Conservation (phyloP, 2,329 filamentous ascomycete genomes). For the Sodiomyces alkalinus region DNA sequence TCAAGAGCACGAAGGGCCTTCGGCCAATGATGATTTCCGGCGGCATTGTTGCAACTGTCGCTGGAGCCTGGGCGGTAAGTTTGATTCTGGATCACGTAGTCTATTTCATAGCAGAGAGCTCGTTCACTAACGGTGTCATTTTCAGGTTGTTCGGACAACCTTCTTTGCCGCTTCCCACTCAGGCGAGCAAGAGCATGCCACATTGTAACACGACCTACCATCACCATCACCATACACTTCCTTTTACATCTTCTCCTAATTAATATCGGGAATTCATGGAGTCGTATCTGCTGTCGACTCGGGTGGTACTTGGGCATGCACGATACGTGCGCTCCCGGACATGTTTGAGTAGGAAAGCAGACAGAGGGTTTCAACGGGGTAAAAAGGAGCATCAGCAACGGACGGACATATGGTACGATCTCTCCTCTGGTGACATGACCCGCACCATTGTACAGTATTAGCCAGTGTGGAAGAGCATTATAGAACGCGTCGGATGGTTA, state of each 20-base stretch:
- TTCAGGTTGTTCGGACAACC: conserved; percentile 22
- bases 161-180: conserved; percentile 24
- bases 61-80: conserved; percentile 83
- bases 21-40: conserved; percentile 91
- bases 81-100: not conserved
- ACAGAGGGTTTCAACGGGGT: not conserved
- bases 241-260: conserved; percentile 1
- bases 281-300: not conserved
- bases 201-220: conserved; percentile 7
- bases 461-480: conserved; percentile 1
- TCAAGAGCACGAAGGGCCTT: conserved; percentile 86
- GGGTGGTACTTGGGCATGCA: not conserved
- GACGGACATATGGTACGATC: too few species aligned
- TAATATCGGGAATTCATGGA: not conserved
- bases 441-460: conserved; percentile 2
- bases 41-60: conserved; percentile 72
- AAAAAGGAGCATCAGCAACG: not conserved
- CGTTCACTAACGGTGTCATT: not conserved
- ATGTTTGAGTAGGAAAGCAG: not conserved
- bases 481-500: conserved; percentile 2
- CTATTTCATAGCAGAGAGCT: not conserved
- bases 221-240: conserved; percentile 1
- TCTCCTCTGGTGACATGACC: conserved; percentile 2
- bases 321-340: not conserved
- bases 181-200: conserved; percentile 6